Evolutionary conservation across 1,284 basidiomycete genomes (phyloP), one percentile per base, ranked within the genome.

Genomic region (Cutaneotrichosporon sp.): DNA sequence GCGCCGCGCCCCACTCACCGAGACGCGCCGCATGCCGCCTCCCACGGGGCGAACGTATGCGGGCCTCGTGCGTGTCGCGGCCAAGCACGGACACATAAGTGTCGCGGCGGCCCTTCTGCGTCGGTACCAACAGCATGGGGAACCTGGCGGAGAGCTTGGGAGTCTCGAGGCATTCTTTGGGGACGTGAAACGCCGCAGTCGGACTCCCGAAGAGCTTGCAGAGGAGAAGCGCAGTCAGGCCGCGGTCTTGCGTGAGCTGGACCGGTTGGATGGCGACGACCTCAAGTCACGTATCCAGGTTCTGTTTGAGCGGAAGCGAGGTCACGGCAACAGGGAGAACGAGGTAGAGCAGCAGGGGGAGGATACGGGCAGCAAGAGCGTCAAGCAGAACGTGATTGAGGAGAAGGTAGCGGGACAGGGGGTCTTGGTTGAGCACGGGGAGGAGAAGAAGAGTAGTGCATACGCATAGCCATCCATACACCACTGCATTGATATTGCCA

Each of bases 41-140:
- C 66, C 66, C 1, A 58, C 14, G 1, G 36, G 32, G 5, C 58
- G 63, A 22, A 67, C 66, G n/a, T 67, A 67, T 32, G 31, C 52
- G 14, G 63, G 66, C 31, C 58, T 65, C 9, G 57, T 65, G n/a
- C 63, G 62, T 3, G 26, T 58, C 5, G 57, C 58, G 18, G 52
- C 9, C n/a, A 40, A 42, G 10, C 52, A 32, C 13, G 60, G 40
- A 5, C 52, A 38, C 4, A 30, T 26, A 6, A 13, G 32, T 32
- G 26, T 56, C 11, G 60, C 60, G 6, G 38, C 32, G 1, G 11
- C 32, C 21, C n/a, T 61, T 5, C 31, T 61, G 1, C 22, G 13
- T 3, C 52, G 52, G 10, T 61, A 56, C 40, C 47, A 56, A 31
- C 14, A 31, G 31, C 30, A 50, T n/a, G n/a, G 21, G 9, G 47